Percentiles rank a stretch among this genome's conserved stretches.
These are phyloP conservation scores for Persicaria tinctoria DNA, from an alignment of 148 eudicot species.

Conservation along the genomic window DNA sequence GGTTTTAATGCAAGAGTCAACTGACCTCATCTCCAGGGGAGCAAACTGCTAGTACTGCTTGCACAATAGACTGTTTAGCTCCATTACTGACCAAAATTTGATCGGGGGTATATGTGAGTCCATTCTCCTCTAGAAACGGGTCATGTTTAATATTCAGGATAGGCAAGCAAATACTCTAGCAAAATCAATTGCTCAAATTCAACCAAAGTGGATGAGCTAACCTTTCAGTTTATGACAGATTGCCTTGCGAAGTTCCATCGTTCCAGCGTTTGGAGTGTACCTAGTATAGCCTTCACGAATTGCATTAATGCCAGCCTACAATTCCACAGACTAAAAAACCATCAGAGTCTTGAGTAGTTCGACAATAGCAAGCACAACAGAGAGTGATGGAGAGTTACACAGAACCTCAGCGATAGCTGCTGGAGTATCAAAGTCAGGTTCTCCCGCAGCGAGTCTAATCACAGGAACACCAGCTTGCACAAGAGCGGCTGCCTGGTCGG, in stretches of 20 bases:
- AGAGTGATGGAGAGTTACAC: not conserved
- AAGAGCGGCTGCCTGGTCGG: conserved; percentile 93
- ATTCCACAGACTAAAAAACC: not conserved
- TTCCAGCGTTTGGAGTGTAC: conserved; percentile 94
- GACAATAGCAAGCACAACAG: not conserved
- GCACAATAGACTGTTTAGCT: conserved; percentile 73
- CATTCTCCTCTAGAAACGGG: conserved; percentile 65
- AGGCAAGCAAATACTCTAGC: not conserved
- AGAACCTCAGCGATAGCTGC: conserved; percentile 64
- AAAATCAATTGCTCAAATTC: conserved; percentile 7
- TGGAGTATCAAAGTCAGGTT: conserved; percentile 94
- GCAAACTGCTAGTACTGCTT: conserved; percentile 78
- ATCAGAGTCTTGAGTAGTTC: not conserved
- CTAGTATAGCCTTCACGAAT: conserved; percentile 84
- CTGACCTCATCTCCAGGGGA: conserved; percentile 91
- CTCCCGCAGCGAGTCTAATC: conserved; percentile 87
- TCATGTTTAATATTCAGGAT: not conserved
- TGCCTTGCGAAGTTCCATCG: conserved; percentile 68
- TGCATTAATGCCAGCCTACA: conserved; percentile 85
- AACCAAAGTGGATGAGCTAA: conserved; percentile 15
- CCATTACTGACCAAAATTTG: conserved; percentile 85
- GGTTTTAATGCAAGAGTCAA: not conserved
- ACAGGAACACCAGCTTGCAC: conserved; percentile 94
- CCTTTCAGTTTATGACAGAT: conserved; percentile 79
- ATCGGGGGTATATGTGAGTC: conserved; percentile 57